Base-by-base conservation (phyloP, 345 rosid species). In the Syzygium aromaticum region DNA sequence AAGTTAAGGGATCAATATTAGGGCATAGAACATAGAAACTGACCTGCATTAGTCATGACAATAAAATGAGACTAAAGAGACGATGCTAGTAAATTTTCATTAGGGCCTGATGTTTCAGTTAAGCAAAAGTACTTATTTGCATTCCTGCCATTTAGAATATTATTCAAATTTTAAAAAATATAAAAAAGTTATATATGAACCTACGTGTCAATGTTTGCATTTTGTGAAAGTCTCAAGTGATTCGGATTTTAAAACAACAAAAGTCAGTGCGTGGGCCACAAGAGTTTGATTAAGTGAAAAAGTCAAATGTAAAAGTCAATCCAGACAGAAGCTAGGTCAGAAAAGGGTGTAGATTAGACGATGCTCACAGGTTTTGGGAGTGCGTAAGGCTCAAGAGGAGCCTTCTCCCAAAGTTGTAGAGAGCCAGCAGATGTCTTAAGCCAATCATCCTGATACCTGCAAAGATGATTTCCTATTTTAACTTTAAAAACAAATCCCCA, bases 361-460 rank as follows among this genome's bases (percentile, higher is more conserved):
- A 91, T 83, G 87, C 95, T 94, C 91, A 98, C 99, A 89, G 91
- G 94, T 92, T 98, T 98, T 87, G 92, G 92, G 56, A 88, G 91
- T 86, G 99, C 99, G 91, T 94, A 98, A 87, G 99, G 99, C 87
- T 98, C 99, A 88, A 98, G 90, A 87, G 99, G 99, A 87, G 99
- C 99, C 92, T 98, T 98, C 90, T 98, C 99, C 99, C 99, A 98
- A 57, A 91, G 90, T 89, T 95, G 96, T 89, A 98, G 90, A 88
- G 99, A 92, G 89, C 89, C 94, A 86, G 97, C 91, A 53, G 99
- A 94, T 88, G 96, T 91, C 92, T 96, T 96, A 77, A 98, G 96
- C 99, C 99, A 98, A 92, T 98, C 99, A 90, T 98, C 99, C 93
- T 98, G 99, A 92, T 98, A 98, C 92, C 99, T 98, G 88, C 86